Evolutionary conservation across 78 protist genomes (phyloP).

Genomic region (Dictyostelium capitatum): DNA sequence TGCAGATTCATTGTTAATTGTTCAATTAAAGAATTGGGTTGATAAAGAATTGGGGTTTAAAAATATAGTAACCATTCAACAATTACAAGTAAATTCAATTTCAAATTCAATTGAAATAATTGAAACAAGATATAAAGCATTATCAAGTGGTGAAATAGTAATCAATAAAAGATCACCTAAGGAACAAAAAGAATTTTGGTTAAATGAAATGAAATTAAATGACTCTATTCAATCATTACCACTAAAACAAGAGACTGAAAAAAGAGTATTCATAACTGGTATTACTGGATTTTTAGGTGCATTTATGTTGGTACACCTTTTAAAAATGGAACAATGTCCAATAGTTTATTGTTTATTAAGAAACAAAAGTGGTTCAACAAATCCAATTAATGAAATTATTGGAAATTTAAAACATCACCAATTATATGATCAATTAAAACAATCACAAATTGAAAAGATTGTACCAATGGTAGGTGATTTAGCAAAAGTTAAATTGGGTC

Average conservation of each 20-base stretch:
- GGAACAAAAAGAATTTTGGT: background rate
- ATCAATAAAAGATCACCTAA: background rate
- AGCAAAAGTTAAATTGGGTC: background rate
- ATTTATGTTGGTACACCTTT: background rate
- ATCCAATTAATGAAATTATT: constrained; percentile 1
- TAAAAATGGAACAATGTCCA: background rate
- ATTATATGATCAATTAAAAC: background rate
- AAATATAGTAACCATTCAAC: constrained; percentile 27
- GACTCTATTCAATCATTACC: background rate
- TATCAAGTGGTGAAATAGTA: background rate
- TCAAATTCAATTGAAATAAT: background rate
- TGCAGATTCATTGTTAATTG: constrained; percentile 39
- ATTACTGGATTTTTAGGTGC: constrained; percentile 40
- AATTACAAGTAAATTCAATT: background rate
- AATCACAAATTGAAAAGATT: background rate
- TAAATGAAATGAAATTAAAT: constrained; percentile 15
- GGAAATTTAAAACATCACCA: background rate
- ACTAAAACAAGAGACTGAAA: background rate
- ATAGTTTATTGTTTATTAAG: background rate
- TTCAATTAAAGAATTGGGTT: constrained; percentile 52
- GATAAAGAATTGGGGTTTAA: background rate
- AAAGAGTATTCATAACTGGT: constrained; percentile 59
- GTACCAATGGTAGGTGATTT: constrained; percentile 12
- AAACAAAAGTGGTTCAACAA: background rate
- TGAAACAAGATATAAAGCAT: background rate